Conservation (phyloP, 2,329 filamentous ascomycete genomes). For the Nannizziopsis arthrosporioides region DNA sequence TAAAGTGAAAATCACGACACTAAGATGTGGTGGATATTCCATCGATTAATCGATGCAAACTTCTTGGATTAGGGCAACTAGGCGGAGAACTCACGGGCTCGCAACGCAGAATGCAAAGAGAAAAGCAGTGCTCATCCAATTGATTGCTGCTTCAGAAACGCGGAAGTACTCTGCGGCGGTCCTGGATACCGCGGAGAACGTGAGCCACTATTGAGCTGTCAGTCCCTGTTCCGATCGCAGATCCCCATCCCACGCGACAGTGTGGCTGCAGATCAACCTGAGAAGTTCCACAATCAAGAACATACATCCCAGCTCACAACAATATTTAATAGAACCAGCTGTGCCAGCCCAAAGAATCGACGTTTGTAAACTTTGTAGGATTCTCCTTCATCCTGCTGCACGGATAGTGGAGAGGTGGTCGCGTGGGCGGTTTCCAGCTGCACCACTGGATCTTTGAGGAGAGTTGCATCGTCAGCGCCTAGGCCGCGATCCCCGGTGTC, state of each 20-base stretch:
- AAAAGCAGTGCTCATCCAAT: constrained; percentile 85
- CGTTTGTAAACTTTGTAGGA: constrained; percentile 60
- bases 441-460: background rate
- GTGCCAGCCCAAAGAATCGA: constrained; percentile 75
- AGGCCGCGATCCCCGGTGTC: constrained; percentile 1
- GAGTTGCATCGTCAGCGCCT: background rate
- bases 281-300: constrained; percentile 19
- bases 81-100: constrained; percentile 45
- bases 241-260: background rate
- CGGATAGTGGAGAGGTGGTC: background rate
- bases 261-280: background rate
- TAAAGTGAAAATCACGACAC: constrained; percentile 60
- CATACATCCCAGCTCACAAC: constrained; percentile 91
- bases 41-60: background rate
- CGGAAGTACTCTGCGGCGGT: constrained; percentile 63
- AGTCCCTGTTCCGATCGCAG: background rate
- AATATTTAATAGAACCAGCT: constrained; percentile 79
- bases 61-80: background rate
- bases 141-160: constrained; percentile 64
- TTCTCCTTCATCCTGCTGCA: constrained; percentile 8
- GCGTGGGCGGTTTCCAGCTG: background rate
- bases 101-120: constrained; percentile 69
- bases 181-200: constrained; percentile 71
- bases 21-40: constrained; percentile 12
- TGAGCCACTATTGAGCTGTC: constrained; percentile 58